Evolutionary conservation across 495 filamentous ascomycete species (phyloP), one percentile per base, ranked within the genome.

Genomic region (Xylaria sp.): DNA sequence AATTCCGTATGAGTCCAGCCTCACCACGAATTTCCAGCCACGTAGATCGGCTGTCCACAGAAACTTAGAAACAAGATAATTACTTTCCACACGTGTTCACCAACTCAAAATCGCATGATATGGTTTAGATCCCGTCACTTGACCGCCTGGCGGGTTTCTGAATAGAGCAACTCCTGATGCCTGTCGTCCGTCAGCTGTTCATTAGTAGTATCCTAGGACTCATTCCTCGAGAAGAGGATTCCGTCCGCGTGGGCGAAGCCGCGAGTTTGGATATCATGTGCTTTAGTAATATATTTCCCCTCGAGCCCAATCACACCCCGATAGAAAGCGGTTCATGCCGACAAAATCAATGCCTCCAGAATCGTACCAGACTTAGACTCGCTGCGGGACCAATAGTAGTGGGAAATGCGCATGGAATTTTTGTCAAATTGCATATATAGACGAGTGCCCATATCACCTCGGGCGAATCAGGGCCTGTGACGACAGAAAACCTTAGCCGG

Each of bases 341-440:
- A 1, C 63, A 19, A 64, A 64, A 26, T 31, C 41, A 29, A 46
- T 44, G 29, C 62, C 35, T n/a, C 62, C 43, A 43, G 17, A 55
- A 67, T 41, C n/a, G 46, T 53, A 55, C 64, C 64, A 48, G 19
- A 53, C 31, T 41, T 53, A 17, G 15, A 6, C 21, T 41, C 35
- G 7, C 8, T 26, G 48, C n/a, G 64, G 64, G 21, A 53, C 64
- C 46, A 67, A 67, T 67, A 31, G 48, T 33, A 55, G 12, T 31
- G 21, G n/a, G 33, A 12, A 12, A 43, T 40, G 48, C 6, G n/a
- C 21, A 35, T 55, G 5, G 31, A 3, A 31, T 33, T 40, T 17
- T 41, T 67, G 35, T 52, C 46, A 55, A 53, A 55, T 12, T 26
- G 21, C 48, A 67, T 55, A 55, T 21, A 41, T 67, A 40, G 64